Percentiles rank a stretch among this genome's conserved stretches.
Evolutionary conservation across 768 basidiomycete genomes (phyloP).

Genomic region (Podaxis sp.): DNA sequence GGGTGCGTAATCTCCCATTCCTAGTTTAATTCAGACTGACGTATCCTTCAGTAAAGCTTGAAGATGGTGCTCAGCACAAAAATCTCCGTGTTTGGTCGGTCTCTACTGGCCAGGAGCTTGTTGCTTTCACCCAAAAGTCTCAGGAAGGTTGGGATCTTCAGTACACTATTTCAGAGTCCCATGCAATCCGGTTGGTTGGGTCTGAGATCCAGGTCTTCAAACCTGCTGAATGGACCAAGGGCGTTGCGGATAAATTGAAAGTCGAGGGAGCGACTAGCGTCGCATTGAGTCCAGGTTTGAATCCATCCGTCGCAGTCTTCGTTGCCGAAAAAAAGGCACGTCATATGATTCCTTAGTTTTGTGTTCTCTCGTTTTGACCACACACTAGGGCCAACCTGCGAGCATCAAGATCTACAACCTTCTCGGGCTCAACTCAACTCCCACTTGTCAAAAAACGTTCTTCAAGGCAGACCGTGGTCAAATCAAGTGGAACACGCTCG

Average conservation of each 20-base stretch:
- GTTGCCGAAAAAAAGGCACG: slow-evolving; percentile 89
- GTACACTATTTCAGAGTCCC: slow-evolving; percentile 86
- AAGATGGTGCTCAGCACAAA: slow-evolving; percentile 89
- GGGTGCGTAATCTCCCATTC: slow-evolving; percentile 36
- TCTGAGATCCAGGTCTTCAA: slow-evolving; percentile 83
- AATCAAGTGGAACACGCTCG: slow-evolving; percentile 96
- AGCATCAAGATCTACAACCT: slow-evolving; percentile 84
- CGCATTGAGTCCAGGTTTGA: slow-evolving; percentile 78
- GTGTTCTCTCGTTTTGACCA: slow-evolving; percentile 1
- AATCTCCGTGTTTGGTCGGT: slow-evolving; percentile 91
- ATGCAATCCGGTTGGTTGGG: slow-evolving; percentile 78
- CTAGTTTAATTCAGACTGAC: background rate
- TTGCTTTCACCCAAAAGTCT: slow-evolving; percentile 87
- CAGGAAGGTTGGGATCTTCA: slow-evolving; percentile 90
- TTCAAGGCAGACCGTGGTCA: slow-evolving; percentile 92
- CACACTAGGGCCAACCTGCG: slow-evolving; percentile 76
- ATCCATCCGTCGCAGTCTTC: slow-evolving; percentile 90
- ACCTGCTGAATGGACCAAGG: slow-evolving; percentile 78
- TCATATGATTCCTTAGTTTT: background rate
- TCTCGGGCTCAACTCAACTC: slow-evolving; percentile 52
- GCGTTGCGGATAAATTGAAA: slow-evolving; percentile 77
- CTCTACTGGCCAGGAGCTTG: slow-evolving; percentile 83
- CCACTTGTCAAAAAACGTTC: slow-evolving; percentile 88
- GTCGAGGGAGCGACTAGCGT: slow-evolving; percentile 82
- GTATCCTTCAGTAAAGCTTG: slow-evolving; percentile 65